Percentiles rank a stretch among this genome's conserved stretches.
Conservation (phyloP, 345 rosid species). For the Iberis pinnata region DNA sequence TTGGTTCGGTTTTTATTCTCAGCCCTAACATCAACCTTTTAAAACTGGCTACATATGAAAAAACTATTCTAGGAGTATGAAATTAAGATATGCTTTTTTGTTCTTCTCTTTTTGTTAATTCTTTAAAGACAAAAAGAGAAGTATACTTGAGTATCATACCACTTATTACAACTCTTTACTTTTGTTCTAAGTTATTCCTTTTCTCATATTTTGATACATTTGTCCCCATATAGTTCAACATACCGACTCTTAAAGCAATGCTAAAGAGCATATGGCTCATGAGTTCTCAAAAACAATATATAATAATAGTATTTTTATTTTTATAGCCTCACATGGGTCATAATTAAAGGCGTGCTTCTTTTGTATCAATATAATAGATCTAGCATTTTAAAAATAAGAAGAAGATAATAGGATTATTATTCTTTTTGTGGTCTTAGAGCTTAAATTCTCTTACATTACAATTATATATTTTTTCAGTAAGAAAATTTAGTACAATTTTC, state of each 20-base stretch:
- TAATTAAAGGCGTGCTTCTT: conserved; percentile 23
- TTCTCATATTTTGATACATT: conserved; percentile 22
- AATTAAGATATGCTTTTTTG: conserved; percentile 16
- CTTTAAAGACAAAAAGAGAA: neutral
- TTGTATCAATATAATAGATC: too few relatives aligned
- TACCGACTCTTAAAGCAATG: conserved; percentile 29
- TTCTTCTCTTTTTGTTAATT: conserved; percentile 18
- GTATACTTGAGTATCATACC: conserved; percentile 33
- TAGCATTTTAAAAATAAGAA: too few relatives aligned
- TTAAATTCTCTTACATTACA: too few relatives aligned
- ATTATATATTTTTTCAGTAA: too few relatives aligned
- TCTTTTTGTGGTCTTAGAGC: too few relatives aligned
- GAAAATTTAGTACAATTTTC: too few relatives aligned
- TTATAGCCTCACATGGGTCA: conserved; percentile 27
- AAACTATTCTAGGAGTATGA: too few relatives aligned
- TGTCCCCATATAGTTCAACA: conserved; percentile 31
- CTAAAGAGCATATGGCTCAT: conserved; percentile 21
- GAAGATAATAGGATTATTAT: too few relatives aligned
- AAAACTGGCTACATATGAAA: neutral
- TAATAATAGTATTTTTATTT: conserved; percentile 3
- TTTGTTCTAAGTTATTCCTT: conserved; percentile 26
- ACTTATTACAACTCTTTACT: conserved; percentile 32
- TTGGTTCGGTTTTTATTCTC: too few relatives aligned
- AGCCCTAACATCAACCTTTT: neutral
- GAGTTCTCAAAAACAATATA: conserved; percentile 9